A percentile compares a stretch with the other conserved stretches of the same genome.
phyloP scores from a whole-genome alignment of 2,329 filamentous ascomycete species.

The Aureobasidium vineae region DNA sequence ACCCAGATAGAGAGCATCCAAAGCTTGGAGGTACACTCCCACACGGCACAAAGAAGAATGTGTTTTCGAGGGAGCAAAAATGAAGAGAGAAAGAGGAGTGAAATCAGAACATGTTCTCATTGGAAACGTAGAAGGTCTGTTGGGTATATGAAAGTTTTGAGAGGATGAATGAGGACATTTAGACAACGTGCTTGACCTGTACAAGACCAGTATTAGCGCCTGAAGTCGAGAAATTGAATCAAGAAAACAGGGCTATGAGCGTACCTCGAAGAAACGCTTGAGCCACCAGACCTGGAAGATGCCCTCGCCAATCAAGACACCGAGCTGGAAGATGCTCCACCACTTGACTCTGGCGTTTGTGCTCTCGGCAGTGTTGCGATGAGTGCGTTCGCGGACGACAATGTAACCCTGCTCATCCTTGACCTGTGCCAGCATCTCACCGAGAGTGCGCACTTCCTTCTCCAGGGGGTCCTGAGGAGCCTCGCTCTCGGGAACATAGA shows the following conservation, averaged over 20 bases:
- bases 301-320: constrained; percentile 83
- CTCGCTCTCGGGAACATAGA: constrained; percentile 91
- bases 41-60: not conserved
- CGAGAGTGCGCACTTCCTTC: constrained; percentile 79
- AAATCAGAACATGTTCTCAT: constrained; percentile 24
- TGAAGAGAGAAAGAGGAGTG: not conserved
- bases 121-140: constrained; percentile 20
- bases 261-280: constrained; percentile 92
- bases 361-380: constrained; percentile 98
- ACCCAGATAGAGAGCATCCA: too few relatives aligned
- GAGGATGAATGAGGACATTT: constrained; percentile 12
- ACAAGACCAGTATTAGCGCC: constrained; percentile 25
- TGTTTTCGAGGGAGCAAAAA: not conserved
- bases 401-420: constrained; percentile 99
- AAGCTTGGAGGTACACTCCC: not conserved
- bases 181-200: constrained; percentile 44
- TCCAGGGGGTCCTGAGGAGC: constrained; percentile 84
- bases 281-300: constrained; percentile 99
- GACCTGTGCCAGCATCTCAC: constrained; percentile 83
- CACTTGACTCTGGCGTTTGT: constrained; percentile 97
- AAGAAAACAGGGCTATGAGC: constrained; percentile 31
- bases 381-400: constrained; percentile 87
- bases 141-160: constrained; percentile 17
- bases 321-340: constrained; percentile 98
- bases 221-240: constrained; percentile 1